Conservation (phyloP, 768 basidiomycete species). For the Rhodotorula paludigena region DNA sequence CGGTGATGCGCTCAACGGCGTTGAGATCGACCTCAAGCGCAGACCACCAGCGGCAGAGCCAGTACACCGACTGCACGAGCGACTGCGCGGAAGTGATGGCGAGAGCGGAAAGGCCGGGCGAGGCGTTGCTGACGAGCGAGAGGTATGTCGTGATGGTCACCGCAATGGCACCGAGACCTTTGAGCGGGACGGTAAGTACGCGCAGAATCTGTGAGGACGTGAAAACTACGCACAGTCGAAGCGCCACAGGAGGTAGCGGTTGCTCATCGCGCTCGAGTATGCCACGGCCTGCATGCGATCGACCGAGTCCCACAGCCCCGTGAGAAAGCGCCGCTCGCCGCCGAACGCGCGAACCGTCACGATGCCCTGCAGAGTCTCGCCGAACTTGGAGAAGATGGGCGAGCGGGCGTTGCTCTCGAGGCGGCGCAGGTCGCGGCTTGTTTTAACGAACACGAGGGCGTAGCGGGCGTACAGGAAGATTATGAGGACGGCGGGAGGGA, state of each 20-base stretch:
- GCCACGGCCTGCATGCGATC: conserved; percentile 64
- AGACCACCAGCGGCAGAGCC: conserved; percentile 33
- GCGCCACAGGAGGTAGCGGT: conserved; percentile 28
- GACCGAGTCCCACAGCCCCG: conserved; percentile 64
- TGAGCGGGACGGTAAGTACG: background rate
- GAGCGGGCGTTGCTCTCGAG: conserved; percentile 46
- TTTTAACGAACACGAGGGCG: conserved; percentile 60
- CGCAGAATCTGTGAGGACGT: background rate
- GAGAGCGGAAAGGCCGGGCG: conserved; percentile 62
- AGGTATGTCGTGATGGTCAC: conserved; percentile 67
- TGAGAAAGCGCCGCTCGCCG: conserved; percentile 61
- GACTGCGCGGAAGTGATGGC: conserved; percentile 63
- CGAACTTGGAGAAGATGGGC: conserved; percentile 50
- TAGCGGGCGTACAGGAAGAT: conserved; percentile 62
- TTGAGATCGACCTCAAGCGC: conserved; percentile 44
- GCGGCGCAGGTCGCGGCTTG: conserved; percentile 62
- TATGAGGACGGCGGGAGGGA: conserved; percentile 63
- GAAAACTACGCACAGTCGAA: conserved; percentile 38
- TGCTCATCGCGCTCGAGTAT: conserved; percentile 53
- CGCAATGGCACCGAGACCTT: conserved; percentile 62
- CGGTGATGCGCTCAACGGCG: conserved; percentile 46
- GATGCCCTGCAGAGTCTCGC: conserved; percentile 49
- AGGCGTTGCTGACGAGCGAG: conserved; percentile 58
- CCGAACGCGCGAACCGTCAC: conserved; percentile 49
- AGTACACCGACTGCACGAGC: background rate